Evolutionary conservation across 2,329 filamentous ascomycete species (phyloP).

Genomic region (Lachnellula subtilissima): DNA sequence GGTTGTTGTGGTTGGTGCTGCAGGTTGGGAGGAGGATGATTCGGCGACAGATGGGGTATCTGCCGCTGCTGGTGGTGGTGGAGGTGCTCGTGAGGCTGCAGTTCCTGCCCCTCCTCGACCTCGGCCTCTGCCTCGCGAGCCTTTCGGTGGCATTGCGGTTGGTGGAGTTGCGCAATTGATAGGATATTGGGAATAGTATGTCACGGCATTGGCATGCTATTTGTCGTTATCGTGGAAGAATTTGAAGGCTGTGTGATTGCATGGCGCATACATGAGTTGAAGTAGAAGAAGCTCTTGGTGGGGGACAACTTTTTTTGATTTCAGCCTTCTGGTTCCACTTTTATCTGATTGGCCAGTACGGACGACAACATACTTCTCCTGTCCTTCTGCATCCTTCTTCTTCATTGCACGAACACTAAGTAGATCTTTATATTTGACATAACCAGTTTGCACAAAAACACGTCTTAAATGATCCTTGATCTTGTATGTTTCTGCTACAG

Average conservation of each 20-base stretch:
- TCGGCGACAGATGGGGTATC: constrained; percentile 3
- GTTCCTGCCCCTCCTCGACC: constrained; percentile 21
- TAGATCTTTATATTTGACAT: no score
- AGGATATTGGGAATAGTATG: background rate
- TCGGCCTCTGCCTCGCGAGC: constrained; percentile 14
- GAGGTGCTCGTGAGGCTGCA: constrained; percentile 6
- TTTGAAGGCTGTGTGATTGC: background rate
- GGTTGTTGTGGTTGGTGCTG: constrained; percentile 3
- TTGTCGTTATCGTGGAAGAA: background rate
- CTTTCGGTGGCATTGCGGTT: constrained; percentile 26
- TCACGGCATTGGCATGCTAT: constrained; percentile 9
- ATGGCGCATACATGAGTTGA: background rate
- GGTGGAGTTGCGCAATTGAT: background rate
- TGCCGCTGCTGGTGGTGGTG: constrained; percentile 4
- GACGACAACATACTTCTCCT: no score
- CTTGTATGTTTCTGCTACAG: no score
- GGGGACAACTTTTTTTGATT: constrained; percentile 11
- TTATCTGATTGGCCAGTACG: background rate
- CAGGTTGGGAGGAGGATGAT: background rate
- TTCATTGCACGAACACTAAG: no score
- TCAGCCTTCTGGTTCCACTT: constrained; percentile 2
- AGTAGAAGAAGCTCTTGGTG: background rate
- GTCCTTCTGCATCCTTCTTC: no score
- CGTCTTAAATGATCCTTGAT: no score
- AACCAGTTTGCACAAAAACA: no score